Evolutionary conservation across 768 basidiomycete species (phyloP), one percentile per base, ranked within the genome.

Genomic region (Suillus sp.): DNA sequence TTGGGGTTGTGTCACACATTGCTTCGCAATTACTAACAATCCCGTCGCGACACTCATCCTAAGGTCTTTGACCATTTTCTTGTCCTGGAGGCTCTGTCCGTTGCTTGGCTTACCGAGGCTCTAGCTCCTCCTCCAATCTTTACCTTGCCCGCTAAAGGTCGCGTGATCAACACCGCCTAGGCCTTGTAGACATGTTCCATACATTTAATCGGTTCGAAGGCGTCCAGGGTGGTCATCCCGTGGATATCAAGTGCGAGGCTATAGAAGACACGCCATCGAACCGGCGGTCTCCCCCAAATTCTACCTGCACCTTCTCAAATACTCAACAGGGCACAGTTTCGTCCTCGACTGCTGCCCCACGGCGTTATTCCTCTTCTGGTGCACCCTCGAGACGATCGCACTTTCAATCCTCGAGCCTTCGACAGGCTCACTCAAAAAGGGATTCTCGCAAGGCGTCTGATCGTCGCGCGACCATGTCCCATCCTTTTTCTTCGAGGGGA

Each of bases 211-310:
- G 76, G 77, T 67, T 73, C 62, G 43, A 42, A 55, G 38, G 25
- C 38, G 51, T 22, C 37, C 64, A 27, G 59, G 59, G 57, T 66
- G 61, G 42, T 66, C 63, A 37, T 64, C 70, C 70, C 66, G 69
- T 68, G 67, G 71, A 70, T 74, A 80, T 84, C 81, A 83, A 86
- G 82, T 75, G 79, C 67, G 82, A 84, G 72, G 66, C 73, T 61
- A 71, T 74, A 47, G 70, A 72, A 62, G 73, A 73, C 59, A 70
- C 77, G 71, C 70, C 51, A 27, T 32, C 37, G 6, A 25, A 53
- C 48, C 51, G 79, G 65, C 69, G 79, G 42, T 79, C 76, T 57
- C 76, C 79, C 64, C 75, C 77, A 38, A 57, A 64, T 25, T 71
- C 68, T 63, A 65, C 68, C 30, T 50, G 18, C 51, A 55, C 56